Evolutionary conservation across 1,284 basidiomycete genomes (phyloP).

Genomic region (Laetiporus sulphureus): DNA sequence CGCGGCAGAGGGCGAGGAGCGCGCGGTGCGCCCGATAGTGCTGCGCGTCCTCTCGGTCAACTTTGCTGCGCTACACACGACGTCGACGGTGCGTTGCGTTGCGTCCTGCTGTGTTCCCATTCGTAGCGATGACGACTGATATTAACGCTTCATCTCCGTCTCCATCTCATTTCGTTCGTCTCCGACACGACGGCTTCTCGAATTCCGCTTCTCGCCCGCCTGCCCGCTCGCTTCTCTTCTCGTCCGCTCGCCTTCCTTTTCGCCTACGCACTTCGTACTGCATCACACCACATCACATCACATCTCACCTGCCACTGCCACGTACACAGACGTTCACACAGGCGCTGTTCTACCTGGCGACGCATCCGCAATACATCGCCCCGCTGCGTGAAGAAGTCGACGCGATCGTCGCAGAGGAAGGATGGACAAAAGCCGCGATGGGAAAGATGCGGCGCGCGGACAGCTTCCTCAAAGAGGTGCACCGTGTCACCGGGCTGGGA

Average conservation of each 20-base stretch:
- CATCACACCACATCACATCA: too few species aligned
- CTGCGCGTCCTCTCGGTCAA: background rate
- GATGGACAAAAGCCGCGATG: conserved; percentile 17
- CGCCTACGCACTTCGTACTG: too few species aligned
- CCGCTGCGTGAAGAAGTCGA: conserved; percentile 20
- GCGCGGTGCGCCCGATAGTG: background rate
- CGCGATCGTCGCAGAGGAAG: conserved; percentile 12
- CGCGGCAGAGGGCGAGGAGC: background rate
- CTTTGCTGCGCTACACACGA: background rate
- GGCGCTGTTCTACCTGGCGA: conserved; percentile 18
- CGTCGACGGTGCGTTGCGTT: background rate
- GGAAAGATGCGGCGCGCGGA: conserved; percentile 21
- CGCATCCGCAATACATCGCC: conserved; percentile 14
- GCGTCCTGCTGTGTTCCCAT: background rate
- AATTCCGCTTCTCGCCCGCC: too few species aligned
- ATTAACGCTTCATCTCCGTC: background rate
- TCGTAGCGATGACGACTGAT: background rate
- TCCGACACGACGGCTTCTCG: too few species aligned
- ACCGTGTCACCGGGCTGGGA: conserved; percentile 6
- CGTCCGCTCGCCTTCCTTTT: too few species aligned
- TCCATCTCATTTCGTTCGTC: background rate
- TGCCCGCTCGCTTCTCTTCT: too few species aligned
- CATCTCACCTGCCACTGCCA: too few species aligned
- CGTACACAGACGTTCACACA: conserved; percentile 23
- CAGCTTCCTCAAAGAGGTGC: conserved; percentile 21